Percentiles rank a stretch among this genome's conserved stretches.
These are phyloP conservation scores for Cryptomeria japonica DNA, from an alignment of 75 land plant genomes.

Conservation along the genomic window DNA sequence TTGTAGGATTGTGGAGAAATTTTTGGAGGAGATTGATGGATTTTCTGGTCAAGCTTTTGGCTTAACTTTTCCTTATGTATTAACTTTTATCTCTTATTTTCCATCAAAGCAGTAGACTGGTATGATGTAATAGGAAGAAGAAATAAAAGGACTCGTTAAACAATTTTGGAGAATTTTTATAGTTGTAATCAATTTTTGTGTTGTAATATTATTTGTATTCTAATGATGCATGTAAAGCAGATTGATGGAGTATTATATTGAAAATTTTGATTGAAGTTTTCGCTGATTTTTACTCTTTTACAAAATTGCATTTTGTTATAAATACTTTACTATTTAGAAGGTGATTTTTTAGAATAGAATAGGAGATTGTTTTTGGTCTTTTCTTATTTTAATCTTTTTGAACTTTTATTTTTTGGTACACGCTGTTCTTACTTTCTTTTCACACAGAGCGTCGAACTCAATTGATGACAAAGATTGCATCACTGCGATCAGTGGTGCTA, in stretches of 20 bases:
- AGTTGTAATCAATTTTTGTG: not conserved
- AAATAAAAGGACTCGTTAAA: not conserved
- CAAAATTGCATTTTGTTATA: not conserved
- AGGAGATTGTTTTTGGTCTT: not conserved
- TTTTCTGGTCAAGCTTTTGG: not conserved
- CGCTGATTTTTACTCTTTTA: not conserved
- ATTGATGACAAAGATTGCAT: constrained; percentile 82
- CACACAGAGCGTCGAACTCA: constrained; percentile 57
- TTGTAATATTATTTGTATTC: not conserved
- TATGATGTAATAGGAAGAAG: not conserved
- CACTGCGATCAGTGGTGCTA: constrained; percentile 91
- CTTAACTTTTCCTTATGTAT: not conserved
- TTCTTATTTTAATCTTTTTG: not conserved
- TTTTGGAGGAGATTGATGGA: not conserved
- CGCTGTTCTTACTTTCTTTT: not conserved
- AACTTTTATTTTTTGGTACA: not conserved
- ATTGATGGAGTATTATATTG: not conserved
- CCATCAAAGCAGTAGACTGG: not conserved
- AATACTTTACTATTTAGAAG: not conserved
- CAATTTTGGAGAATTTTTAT: not conserved
- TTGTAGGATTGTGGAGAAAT: not conserved
- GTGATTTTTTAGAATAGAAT: not conserved
- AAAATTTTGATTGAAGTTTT: not conserved
- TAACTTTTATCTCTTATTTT: not conserved
- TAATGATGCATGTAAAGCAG: not conserved